phyloP scores from a whole-genome alignment of 139 green algal species.

The Nannochloris sp. region DNA sequence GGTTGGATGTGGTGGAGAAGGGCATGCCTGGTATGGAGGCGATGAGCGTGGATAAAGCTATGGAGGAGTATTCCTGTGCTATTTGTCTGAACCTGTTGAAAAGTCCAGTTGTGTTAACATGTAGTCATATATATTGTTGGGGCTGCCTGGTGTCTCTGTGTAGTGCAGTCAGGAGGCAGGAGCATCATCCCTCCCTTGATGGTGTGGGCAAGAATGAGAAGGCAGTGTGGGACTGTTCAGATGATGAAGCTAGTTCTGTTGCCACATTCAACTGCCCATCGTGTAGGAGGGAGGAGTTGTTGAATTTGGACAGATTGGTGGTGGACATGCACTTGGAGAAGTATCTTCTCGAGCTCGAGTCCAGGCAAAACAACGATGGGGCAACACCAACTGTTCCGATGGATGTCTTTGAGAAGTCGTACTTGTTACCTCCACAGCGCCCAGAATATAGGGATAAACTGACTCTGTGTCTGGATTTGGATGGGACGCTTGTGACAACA shows the following conservation, averaged over 20 bases:
- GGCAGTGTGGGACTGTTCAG: conserved; percentile 6
- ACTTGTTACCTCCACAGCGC: conserved; percentile 33
- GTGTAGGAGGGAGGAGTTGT: conserved; percentile 60
- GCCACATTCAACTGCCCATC: conserved; percentile 55
- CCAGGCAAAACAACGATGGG: not conserved
- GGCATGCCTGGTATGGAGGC: not conserved
- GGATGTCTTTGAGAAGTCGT: conserved; percentile 2
- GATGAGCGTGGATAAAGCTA: not conserved
- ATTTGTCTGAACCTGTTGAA: conserved; percentile 71
- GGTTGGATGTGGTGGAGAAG: conserved; percentile 47
- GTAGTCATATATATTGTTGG: conserved; percentile 81
- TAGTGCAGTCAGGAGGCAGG: not conserved
- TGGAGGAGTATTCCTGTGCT: conserved; percentile 60
- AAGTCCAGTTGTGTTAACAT: conserved; percentile 74
- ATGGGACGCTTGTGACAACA: conserved; percentile 72
- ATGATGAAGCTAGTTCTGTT: conserved; percentile 12
- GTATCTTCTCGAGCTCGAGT: conserved; percentile 53
- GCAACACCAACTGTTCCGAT: not conserved
- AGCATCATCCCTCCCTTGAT: not conserved
- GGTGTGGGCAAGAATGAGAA: not conserved
- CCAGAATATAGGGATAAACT: conserved; percentile 34
- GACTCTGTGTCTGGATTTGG: conserved; percentile 79
- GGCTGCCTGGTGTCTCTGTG: conserved; percentile 58
- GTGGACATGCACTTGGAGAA: conserved; percentile 55
- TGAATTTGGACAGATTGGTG: conserved; percentile 64